These are phyloP conservation scores for Cyberlindnera mycetangii DNA, from an alignment of 805 yeast species.

Conservation along the genomic window DNA sequence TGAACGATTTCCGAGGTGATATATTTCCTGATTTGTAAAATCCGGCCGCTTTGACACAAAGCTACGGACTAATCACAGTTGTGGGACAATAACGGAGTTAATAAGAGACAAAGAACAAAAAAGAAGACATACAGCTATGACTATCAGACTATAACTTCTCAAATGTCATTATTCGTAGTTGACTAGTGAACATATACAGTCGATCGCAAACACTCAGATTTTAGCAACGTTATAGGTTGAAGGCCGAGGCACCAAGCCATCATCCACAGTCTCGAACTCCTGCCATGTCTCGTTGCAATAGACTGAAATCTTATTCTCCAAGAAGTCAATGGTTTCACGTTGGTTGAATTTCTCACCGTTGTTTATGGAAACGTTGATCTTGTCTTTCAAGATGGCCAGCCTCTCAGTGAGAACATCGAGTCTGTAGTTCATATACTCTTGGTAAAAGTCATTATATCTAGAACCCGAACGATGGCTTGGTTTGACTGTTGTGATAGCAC, in stretches of 20 bases:
- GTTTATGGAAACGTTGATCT: slow-evolving; percentile 22
- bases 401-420: slow-evolving; percentile 34
- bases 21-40: too few species aligned
- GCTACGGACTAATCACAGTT: too few species aligned
- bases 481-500: slow-evolving; percentile 40
- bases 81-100: too few species aligned
- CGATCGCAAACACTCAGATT: slow-evolving; percentile 5
- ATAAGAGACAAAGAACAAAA: too few species aligned
- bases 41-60: too few species aligned
- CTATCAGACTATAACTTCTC: too few species aligned
- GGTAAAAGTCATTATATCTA: slow-evolving; percentile 37
- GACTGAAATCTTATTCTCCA: slow-evolving; percentile 27
- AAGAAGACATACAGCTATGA: too few species aligned
- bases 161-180: too few species aligned
- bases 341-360: slow-evolving; percentile 36
- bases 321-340: slow-evolving; percentile 31
- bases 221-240: slow-evolving; percentile 20
- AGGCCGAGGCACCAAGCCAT: slow-evolving; percentile 27
- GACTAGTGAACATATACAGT: background rate
- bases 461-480: slow-evolving; percentile 37
- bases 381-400: slow-evolving; percentile 28
- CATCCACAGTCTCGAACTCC: slow-evolving; percentile 35
- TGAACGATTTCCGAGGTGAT: too few species aligned
- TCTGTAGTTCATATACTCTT: slow-evolving; percentile 39
- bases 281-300: slow-evolving; percentile 32